Conservation (phyloP, 1,139 yeast genomes). For the Hyphopichia buzzinii region DNA sequence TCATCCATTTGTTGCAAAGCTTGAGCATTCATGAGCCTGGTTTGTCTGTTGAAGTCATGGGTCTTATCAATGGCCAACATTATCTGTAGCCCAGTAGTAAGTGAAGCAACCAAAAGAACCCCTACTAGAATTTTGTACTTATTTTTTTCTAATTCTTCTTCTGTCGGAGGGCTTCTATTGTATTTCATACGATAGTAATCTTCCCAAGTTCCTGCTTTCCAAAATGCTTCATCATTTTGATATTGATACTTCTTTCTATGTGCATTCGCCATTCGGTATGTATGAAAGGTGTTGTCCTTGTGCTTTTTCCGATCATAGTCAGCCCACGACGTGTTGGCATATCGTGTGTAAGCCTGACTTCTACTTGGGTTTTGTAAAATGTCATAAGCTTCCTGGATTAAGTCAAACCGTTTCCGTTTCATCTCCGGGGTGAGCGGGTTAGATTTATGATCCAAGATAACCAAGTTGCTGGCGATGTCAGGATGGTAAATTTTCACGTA, state of each 20-base stretch:
- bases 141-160: slow-evolving; percentile 43
- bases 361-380: slow-evolving; percentile 58
- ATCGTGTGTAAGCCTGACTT: slow-evolving; percentile 31
- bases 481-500: slow-evolving; percentile 87
- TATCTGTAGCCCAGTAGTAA: slow-evolving; percentile 44
- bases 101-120: slow-evolving; percentile 37
- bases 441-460: slow-evolving; percentile 25
- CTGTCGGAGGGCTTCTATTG: slow-evolving; percentile 38
- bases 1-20: slow-evolving; percentile 46
- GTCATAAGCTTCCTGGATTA: slow-evolving; percentile 71
- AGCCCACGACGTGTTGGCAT: slow-evolving; percentile 27
- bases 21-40: slow-evolving; percentile 39
- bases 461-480: slow-evolving; percentile 47
- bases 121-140: slow-evolving; percentile 45
- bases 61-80: slow-evolving; percentile 41
- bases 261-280: slow-evolving; percentile 39
- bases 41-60: slow-evolving; percentile 28
- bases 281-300: slow-evolving; percentile 45
- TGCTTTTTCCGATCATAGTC: slow-evolving; percentile 25
- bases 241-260: slow-evolving; percentile 33
- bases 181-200: slow-evolving; percentile 51
- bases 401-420: slow-evolving; percentile 64
- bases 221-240: slow-evolving; percentile 45
- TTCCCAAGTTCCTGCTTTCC: slow-evolving; percentile 76
- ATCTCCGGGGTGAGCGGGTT: slow-evolving; percentile 30